phyloP scores from a whole-genome alignment of 2,329 filamentous ascomycete genomes.

The Exophiala sp. region DNA sequence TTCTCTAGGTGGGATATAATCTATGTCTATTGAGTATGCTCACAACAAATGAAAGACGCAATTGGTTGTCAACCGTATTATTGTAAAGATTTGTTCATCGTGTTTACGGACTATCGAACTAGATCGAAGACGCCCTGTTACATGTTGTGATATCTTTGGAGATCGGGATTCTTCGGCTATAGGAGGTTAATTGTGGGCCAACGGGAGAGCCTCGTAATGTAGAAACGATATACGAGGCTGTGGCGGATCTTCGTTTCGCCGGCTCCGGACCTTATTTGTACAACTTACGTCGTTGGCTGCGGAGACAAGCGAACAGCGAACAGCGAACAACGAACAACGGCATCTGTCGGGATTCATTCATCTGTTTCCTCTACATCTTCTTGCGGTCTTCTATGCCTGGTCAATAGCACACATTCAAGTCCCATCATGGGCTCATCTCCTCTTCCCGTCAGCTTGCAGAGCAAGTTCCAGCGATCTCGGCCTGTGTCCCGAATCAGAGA shows the following conservation, averaged over 20 bases:
- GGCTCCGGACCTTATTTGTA: too few species aligned
- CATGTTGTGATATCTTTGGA: not conserved
- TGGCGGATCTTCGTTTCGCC: too few species aligned
- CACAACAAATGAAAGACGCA: too few species aligned
- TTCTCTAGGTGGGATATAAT: too few species aligned
- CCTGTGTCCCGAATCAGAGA: conserved; percentile 33
- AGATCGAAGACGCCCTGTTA: not conserved
- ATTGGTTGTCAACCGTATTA: too few species aligned
- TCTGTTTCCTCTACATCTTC: not conserved
- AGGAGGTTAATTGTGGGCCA: too few species aligned
- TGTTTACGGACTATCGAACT: not conserved
- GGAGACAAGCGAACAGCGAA: too few species aligned
- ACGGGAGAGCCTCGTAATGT: too few species aligned
- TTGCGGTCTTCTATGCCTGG: conserved; percentile 10
- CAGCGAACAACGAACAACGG: not conserved
- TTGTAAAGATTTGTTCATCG: not conserved
- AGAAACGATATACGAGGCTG: too few species aligned
- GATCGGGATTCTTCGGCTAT: not conserved
- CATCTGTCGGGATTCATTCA: not conserved
- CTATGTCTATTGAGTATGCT: too few species aligned
- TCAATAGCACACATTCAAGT: conserved; percentile 10
- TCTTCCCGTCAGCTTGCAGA: conserved; percentile 41
- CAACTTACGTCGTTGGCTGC: too few species aligned
- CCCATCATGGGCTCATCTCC: conserved; percentile 37
- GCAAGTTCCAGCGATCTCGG: conserved; percentile 39